Evolutionary conservation across 2,329 filamentous ascomycete genomes (phyloP).

Genomic region (Penicillium sp.): DNA sequence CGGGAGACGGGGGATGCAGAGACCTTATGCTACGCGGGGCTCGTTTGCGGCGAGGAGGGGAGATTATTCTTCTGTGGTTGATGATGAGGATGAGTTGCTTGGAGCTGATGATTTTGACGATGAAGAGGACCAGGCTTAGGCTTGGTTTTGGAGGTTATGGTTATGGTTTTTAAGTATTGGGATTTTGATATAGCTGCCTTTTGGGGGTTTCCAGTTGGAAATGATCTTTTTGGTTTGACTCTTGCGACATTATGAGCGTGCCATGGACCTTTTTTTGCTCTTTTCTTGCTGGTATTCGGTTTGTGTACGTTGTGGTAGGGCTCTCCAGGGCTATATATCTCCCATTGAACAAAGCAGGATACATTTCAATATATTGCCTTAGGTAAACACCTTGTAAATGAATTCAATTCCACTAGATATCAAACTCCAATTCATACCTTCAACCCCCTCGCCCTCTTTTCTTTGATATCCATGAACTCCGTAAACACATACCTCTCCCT

Average conservation of each 20-base stretch:
- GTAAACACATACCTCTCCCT: background rate
- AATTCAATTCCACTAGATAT: background rate
- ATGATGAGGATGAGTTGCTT: conserved; percentile 87
- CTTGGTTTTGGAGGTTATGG: background rate
- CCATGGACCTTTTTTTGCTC: background rate
- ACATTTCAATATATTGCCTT: background rate
- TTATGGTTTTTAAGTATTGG: background rate
- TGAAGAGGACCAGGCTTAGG: conserved; percentile 48
- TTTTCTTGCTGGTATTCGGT: background rate
- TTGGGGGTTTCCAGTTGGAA: background rate
- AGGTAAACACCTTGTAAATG: background rate
- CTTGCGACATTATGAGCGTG: conserved; percentile 19
- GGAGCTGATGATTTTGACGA: conserved; percentile 83
- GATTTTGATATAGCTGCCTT: background rate
- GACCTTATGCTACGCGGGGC: conserved; percentile 76
- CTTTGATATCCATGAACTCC: background rate
- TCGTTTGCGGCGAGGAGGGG: conserved; percentile 78
- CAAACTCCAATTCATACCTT: background rate
- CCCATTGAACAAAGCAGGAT: background rate
- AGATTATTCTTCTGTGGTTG: conserved; percentile 82
- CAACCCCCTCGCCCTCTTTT: background rate
- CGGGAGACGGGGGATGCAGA: conserved; percentile 41
- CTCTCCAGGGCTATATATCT: background rate
- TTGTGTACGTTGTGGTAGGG: background rate
- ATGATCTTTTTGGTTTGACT: conserved; percentile 4